Percentiles rank a stretch among this genome's conserved stretches.
These are phyloP conservation scores for Salvia splendens DNA, from an alignment of 257 asterid genomes.

Conservation along the genomic window DNA sequence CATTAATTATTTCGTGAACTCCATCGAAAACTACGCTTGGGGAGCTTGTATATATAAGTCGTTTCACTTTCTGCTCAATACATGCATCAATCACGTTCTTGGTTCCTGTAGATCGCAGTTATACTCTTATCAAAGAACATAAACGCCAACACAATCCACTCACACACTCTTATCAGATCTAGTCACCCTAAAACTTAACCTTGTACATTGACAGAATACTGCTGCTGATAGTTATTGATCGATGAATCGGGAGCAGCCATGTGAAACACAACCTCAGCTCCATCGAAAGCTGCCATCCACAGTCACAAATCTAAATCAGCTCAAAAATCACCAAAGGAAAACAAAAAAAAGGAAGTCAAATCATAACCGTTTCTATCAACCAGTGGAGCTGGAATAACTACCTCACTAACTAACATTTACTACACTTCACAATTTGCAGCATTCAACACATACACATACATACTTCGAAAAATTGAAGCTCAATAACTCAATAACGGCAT, in stretches of 20 bases:
- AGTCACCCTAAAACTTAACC: conserved; percentile 34
- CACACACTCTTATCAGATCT: not conserved
- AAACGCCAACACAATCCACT: not conserved
- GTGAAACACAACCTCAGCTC: conserved; percentile 78
- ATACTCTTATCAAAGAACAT: not conserved
- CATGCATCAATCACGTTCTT: conserved; percentile 76
- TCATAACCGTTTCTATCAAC: not conserved
- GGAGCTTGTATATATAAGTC: conserved; percentile 76
- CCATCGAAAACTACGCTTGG: conserved; percentile 80
- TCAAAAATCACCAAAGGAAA: not conserved
- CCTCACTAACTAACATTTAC: not conserved
- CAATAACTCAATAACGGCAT: not conserved
- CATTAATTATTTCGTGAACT: conserved; percentile 58
- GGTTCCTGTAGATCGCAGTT: conserved; percentile 48
- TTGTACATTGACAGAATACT: conserved; percentile 66
- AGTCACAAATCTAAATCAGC: not conserved
- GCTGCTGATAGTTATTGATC: conserved; percentile 64
- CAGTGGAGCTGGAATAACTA: not conserved
- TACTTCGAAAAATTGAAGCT: not conserved
- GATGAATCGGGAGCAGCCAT: conserved; percentile 91
- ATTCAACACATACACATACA: not conserved
- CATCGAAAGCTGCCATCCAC: conserved; percentile 53
- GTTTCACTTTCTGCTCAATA: conserved; percentile 60
- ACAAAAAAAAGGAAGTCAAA: not conserved
- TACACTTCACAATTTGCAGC: not conserved